Percentiles rank a stretch among this genome's conserved stretches.
These are phyloP conservation scores for Poa pratensis DNA, from an alignment of 176 grass and related monocot species.

Conservation along the genomic window DNA sequence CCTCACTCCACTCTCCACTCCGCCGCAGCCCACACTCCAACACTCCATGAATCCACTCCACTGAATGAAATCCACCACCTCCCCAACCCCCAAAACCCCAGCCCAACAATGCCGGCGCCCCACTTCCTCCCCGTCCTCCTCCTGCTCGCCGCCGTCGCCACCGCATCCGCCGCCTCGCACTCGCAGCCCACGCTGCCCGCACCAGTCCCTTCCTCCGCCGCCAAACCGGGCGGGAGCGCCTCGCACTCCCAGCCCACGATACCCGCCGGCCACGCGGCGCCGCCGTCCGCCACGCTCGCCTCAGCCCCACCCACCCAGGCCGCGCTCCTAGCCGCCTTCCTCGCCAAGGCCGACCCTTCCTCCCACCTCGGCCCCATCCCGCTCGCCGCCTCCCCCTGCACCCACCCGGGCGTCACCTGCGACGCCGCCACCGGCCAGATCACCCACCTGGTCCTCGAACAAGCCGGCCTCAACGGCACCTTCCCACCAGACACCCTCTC, in stretches of 20 bases:
- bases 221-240: neutral
- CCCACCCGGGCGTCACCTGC: constrained; percentile 59
- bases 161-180: constrained; percentile 17
- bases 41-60: constrained; percentile 34
- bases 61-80: constrained; percentile 50
- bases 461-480: constrained; percentile 60
- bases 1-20: neutral
- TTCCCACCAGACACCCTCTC: constrained; percentile 57
- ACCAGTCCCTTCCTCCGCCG: constrained; percentile 34
- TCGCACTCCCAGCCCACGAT: constrained; percentile 42
- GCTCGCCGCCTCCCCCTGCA: constrained; percentile 42
- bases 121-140: constrained; percentile 5
- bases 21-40: neutral
- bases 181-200: constrained; percentile 26
- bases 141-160: neutral
- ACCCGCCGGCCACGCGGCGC: neutral
- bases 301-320: neutral
- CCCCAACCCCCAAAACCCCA: constrained; percentile 16
- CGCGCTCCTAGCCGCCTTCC: constrained; percentile 58
- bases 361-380: constrained; percentile 43
- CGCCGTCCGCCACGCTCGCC: constrained; percentile 27
- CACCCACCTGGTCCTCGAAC: constrained; percentile 77
- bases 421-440: constrained; percentile 27
- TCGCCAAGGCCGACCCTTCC: constrained; percentile 69
- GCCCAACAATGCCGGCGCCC: constrained; percentile 33